A percentile compares a stretch with the other conserved stretches of the same genome.
Conservation (phyloP, 768 basidiomycete genomes). For the Lactarius sanguifluus region DNA sequence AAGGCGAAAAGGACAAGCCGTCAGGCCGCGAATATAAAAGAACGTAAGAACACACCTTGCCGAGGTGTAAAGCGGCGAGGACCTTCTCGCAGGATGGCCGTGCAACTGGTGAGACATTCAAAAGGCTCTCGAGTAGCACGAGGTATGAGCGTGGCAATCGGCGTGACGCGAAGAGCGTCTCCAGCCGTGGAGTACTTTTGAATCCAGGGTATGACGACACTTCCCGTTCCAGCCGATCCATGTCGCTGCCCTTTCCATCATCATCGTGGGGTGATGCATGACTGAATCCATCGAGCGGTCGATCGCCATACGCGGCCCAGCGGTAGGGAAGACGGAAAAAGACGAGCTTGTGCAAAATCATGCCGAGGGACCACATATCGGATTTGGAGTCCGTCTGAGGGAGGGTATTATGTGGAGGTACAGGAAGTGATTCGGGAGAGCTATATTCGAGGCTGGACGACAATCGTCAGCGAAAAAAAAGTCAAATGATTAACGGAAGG, state of each 20-base stretch:
- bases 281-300: slow-evolving; percentile 25
- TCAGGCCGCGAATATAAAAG: neutral
- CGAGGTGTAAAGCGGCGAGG: slow-evolving; percentile 61
- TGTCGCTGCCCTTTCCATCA: slow-evolving; percentile 52
- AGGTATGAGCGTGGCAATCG: slow-evolving; percentile 70
- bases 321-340: slow-evolving; percentile 89
- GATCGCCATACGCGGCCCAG: slow-evolving; percentile 63
- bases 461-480: neutral
- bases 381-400: slow-evolving; percentile 80
- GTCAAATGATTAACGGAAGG: neutral
- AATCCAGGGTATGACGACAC: slow-evolving; percentile 77
- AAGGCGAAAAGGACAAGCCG: neutral
- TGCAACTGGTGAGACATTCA: slow-evolving; percentile 57
- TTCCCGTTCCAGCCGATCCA: slow-evolving; percentile 69
- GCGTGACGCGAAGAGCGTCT: slow-evolving; percentile 63
- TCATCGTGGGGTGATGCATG: slow-evolving; percentile 37
- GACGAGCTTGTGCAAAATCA: slow-evolving; percentile 91
- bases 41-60: slow-evolving; percentile 56
- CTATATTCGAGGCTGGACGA: slow-evolving; percentile 25
- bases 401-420: slow-evolving; percentile 61
- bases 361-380: slow-evolving; percentile 97
- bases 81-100: slow-evolving; percentile 77
- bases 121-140: slow-evolving; percentile 67
- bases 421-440: slow-evolving; percentile 76
- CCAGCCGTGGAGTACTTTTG: slow-evolving; percentile 50